phyloP scores from a whole-genome alignment of 306 rosid genomes.

The Prinsepia uniflora region DNA sequence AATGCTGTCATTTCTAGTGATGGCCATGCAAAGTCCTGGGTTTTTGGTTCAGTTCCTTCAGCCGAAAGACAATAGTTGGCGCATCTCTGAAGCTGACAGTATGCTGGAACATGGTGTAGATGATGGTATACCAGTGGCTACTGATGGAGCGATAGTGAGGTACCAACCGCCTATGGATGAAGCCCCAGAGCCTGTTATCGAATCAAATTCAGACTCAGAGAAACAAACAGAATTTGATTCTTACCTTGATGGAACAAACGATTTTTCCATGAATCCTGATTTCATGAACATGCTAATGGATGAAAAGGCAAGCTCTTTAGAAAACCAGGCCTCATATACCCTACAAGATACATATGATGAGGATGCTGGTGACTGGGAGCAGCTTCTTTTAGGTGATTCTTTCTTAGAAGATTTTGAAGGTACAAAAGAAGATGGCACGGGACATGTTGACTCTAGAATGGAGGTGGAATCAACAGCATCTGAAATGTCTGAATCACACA shows the following conservation, averaged over 20 bases:
- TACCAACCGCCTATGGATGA: conserved; percentile 58
- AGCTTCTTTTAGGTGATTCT: conserved; percentile 55
- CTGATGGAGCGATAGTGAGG: conserved; percentile 59
- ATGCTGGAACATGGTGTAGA: conserved; percentile 39
- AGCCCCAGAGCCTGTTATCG: conserved; percentile 31
- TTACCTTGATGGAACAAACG: conserved; percentile 49
- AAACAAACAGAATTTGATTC: conserved; percentile 40
- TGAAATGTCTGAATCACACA: conserved; percentile 27
- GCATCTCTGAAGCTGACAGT: conserved; percentile 45
- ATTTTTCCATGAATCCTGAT: conserved; percentile 57
- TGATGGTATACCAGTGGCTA: conserved; percentile 37
- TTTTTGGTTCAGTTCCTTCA: conserved; percentile 72
- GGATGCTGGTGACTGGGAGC: conserved; percentile 58
- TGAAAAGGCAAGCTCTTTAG: conserved; percentile 44
- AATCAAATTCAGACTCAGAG: conserved; percentile 28
- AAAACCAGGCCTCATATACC: conserved; percentile 48
- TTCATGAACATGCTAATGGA: conserved; percentile 49
- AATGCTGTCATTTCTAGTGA: conserved; percentile 88
- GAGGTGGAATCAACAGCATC: conserved; percentile 41
- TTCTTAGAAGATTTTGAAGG: conserved; percentile 39
- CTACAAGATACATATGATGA: conserved; percentile 65
- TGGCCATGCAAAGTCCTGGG: conserved; percentile 91
- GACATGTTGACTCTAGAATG: conserved; percentile 32
- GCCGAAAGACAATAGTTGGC: conserved; percentile 83
- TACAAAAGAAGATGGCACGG: conserved; percentile 34